A percentile compares a stretch with the other conserved stretches of the same genome.
phyloP scores from a whole-genome alignment of 768 basidiomycete genomes.

The Pisolithus tinctorius region DNA sequence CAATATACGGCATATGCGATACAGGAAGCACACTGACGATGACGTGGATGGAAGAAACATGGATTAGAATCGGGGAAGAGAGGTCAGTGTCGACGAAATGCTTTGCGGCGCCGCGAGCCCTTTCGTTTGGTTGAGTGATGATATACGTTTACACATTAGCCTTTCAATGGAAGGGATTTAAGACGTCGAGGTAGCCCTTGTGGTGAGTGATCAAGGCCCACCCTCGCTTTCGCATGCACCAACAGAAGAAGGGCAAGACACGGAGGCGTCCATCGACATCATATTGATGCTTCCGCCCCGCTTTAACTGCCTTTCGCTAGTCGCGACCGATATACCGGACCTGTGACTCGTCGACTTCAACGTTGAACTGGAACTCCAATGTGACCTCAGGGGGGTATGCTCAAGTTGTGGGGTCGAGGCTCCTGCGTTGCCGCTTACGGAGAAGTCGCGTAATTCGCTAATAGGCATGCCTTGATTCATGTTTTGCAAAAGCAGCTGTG shows the following conservation, averaged over 20 bases:
- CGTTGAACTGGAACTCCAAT: conserved; percentile 28
- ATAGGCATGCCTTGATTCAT: conserved; percentile 8
- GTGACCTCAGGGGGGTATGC: conserved; percentile 17
- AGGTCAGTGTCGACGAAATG: too few species aligned
- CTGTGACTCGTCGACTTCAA: conserved; percentile 13
- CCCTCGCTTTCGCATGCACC: neutral
- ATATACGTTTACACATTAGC: too few species aligned
- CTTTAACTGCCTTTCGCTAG: neutral
- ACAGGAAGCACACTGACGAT: too few species aligned
- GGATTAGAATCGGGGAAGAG: too few species aligned
- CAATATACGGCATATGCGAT: too few species aligned
- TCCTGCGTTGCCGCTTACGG: neutral
- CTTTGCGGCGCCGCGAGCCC: too few species aligned
- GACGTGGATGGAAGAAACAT: too few species aligned
- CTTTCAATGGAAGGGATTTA: too few species aligned
- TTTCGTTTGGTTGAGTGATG: too few species aligned
- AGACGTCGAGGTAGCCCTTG: too few species aligned
- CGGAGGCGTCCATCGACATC: neutral
- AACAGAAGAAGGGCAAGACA: neutral
- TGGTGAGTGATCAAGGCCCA: neutral
- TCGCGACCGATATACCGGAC: neutral
- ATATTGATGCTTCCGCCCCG: too few species aligned
- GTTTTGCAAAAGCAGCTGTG: conserved; percentile 26
- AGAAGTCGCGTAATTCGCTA: conserved; percentile 1
- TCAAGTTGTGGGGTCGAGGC: conserved; percentile 12